Conservation (phyloP, 495 filamentous ascomycete species). For the Penicillium manginii region DNA sequence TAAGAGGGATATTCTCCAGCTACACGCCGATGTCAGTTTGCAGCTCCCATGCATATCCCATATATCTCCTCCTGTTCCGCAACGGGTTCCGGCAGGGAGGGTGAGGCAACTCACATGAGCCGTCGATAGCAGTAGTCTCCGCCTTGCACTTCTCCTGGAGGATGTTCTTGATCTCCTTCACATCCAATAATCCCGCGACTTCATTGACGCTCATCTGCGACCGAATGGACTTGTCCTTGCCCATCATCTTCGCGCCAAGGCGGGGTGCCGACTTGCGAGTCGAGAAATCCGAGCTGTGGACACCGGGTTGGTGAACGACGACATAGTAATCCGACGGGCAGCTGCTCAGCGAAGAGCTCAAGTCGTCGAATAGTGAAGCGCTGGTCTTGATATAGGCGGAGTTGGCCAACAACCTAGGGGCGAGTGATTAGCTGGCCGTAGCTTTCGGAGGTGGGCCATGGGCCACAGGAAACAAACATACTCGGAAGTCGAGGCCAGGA, state of each 20-base stretch:
- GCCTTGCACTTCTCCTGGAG: slow-evolving; percentile 59
- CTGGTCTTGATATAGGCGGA: slow-evolving; percentile 50
- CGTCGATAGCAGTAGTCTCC: slow-evolving; percentile 56
- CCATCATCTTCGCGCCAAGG: slow-evolving; percentile 58
- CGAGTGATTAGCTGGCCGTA: slow-evolving; percentile 34
- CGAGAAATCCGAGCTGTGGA: slow-evolving; percentile 67
- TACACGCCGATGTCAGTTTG: slow-evolving; percentile 28
- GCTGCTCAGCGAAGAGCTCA: slow-evolving; percentile 50
- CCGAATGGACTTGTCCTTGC: slow-evolving; percentile 51
- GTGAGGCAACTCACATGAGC: slow-evolving; percentile 58
- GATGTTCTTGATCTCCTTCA: slow-evolving; percentile 56
- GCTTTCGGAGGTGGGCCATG: slow-evolving; percentile 14
- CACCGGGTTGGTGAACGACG: slow-evolving; percentile 77
- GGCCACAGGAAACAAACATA: slow-evolving; percentile 47
- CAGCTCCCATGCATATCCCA: not conserved
- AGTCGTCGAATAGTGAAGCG: slow-evolving; percentile 37
- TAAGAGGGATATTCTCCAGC: slow-evolving; percentile 49
- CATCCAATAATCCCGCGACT: slow-evolving; percentile 63
- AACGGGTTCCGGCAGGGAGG: not conserved
- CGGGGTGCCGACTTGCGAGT: slow-evolving; percentile 59
- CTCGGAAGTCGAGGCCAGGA: slow-evolving; percentile 80
- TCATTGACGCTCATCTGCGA: slow-evolving; percentile 61
- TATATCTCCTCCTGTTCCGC: too few relatives aligned
- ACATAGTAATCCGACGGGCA: slow-evolving; percentile 82
- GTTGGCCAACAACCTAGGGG: slow-evolving; percentile 45